A percentile compares a stretch with the other conserved stretches of the same genome.
Evolutionary conservation across 768 basidiomycete genomes (phyloP).

Genomic region (Hygrocybe punicea): DNA sequence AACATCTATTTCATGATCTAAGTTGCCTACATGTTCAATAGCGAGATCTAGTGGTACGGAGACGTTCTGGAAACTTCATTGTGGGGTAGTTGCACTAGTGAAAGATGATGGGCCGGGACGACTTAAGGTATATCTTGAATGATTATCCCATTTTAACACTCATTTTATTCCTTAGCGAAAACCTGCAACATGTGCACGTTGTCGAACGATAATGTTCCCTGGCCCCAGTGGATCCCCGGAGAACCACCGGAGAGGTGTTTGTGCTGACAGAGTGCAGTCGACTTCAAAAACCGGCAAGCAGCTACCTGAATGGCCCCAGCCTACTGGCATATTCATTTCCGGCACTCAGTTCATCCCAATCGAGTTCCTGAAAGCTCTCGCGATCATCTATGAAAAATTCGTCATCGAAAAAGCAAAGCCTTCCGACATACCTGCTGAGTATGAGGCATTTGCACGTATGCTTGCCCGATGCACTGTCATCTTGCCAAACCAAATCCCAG

Average conservation of each 20-base stretch:
- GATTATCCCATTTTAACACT: not conserved
- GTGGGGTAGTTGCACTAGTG: not conserved
- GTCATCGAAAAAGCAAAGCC: not conserved
- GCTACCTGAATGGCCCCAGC: slow-evolving; percentile 1
- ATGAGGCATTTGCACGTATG: not conserved
- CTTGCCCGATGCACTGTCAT: not conserved
- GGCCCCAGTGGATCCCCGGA: not conserved
- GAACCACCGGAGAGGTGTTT: not conserved
- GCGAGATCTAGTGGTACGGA: not conserved
- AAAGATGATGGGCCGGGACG: not conserved
- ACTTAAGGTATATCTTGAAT: not conserved
- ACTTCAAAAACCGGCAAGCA: not conserved
- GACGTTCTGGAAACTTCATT: not conserved
- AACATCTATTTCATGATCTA: not conserved
- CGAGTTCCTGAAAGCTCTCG: not conserved
- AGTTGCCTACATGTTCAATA: not conserved
- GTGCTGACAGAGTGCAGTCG: not conserved
- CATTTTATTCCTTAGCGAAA: not conserved
- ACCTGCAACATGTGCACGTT: not conserved
- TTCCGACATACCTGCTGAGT: not conserved
- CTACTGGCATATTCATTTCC: not conserved
- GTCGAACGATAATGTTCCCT: not conserved
- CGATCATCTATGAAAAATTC: not conserved
- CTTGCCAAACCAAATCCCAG: not conserved
- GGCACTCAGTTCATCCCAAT: not conserved